Percentiles rank a stretch among this genome's conserved stretches.
phyloP scores from a whole-genome alignment of 176 grass and related monocot species.

The Pharus latifolius region DNA sequence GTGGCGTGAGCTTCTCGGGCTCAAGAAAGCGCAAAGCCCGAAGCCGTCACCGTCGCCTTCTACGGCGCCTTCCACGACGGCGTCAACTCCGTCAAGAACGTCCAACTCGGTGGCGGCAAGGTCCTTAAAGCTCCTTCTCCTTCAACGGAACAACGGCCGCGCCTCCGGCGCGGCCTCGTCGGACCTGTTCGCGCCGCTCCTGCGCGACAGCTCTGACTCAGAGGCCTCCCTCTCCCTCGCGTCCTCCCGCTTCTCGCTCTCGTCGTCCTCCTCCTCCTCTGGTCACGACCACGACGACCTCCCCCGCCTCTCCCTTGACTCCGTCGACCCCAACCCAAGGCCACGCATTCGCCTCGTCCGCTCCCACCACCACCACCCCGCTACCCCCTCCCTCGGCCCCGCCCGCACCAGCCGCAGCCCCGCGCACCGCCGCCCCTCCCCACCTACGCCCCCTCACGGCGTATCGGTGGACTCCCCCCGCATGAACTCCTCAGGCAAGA shows the following conservation, averaged over 20 bases:
- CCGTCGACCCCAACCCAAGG: constrained; percentile 30
- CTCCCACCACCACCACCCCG: background rate
- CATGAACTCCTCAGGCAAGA: constrained; percentile 82
- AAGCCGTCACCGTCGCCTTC: constrained; percentile 11
- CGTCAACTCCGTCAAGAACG: background rate
- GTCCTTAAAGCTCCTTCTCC: constrained; percentile 58
- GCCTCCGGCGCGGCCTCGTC: background rate
- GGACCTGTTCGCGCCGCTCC: constrained; percentile 34
- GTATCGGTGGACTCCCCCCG: constrained; percentile 46
- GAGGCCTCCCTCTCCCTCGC: constrained; percentile 51
- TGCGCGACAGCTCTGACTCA: constrained; percentile 54
- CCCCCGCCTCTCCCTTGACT: constrained; percentile 62
- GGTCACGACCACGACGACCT: constrained; percentile 49
- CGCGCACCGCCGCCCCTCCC: background rate
- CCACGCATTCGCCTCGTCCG: constrained; percentile 46
- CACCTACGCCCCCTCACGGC: constrained; percentile 13
- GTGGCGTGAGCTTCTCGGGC: constrained; percentile 72
- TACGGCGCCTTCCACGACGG: background rate
- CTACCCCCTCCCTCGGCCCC: background rate
- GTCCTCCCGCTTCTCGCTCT: constrained; percentile 62
- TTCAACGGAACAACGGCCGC: constrained; percentile 47
- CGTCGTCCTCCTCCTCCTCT: constrained; percentile 64
- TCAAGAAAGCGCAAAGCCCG: constrained; percentile 46
- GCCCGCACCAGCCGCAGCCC: background rate
- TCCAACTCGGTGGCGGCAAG: constrained; percentile 25